These are phyloP conservation scores for Gliomastix tumulicola DNA, from an alignment of 2,329 filamentous ascomycete species.

Conservation along the genomic window DNA sequence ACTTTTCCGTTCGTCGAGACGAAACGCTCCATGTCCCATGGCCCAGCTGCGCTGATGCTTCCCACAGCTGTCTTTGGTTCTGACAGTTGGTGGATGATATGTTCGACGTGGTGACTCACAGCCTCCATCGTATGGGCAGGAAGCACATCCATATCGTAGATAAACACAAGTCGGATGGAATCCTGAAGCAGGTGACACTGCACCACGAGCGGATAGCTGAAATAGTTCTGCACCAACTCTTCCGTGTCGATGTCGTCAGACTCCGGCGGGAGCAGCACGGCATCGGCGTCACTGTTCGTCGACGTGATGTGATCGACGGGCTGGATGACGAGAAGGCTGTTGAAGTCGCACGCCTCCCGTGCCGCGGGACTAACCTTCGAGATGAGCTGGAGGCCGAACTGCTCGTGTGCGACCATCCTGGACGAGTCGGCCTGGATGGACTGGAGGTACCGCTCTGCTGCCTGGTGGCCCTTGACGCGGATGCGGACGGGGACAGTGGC, in stretches of 20 bases:
- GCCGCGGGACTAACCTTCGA: neutral
- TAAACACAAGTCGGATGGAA: slow-evolving; percentile 1
- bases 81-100: slow-evolving; percentile 3
- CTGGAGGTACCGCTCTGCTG: slow-evolving; percentile 28
- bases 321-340: slow-evolving; percentile 1
- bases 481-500: slow-evolving; percentile 13
- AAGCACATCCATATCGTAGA: slow-evolving; percentile 1
- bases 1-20: neutral
- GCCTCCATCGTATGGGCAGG: neutral
- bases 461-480: slow-evolving; percentile 14
- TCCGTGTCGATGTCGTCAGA: neutral
- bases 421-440: neutral
- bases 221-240: slow-evolving; percentile 6
- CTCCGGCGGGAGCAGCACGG: neutral
- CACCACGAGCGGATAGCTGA: slow-evolving; percentile 6
- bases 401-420: slow-evolving; percentile 7
- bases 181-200: neutral
- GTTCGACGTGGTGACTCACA: slow-evolving; percentile 4
- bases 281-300: neutral
- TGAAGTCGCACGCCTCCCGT: slow-evolving; percentile 1
- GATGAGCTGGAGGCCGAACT: slow-evolving; percentile 9
- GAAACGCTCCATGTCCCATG: neutral
- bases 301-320: neutral
- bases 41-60: neutral
- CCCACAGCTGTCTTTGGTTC: neutral